These are phyloP conservation scores for Fusarium gaditjirri DNA, from an alignment of 2,329 filamentous ascomycete species.

Conservation along the genomic window DNA sequence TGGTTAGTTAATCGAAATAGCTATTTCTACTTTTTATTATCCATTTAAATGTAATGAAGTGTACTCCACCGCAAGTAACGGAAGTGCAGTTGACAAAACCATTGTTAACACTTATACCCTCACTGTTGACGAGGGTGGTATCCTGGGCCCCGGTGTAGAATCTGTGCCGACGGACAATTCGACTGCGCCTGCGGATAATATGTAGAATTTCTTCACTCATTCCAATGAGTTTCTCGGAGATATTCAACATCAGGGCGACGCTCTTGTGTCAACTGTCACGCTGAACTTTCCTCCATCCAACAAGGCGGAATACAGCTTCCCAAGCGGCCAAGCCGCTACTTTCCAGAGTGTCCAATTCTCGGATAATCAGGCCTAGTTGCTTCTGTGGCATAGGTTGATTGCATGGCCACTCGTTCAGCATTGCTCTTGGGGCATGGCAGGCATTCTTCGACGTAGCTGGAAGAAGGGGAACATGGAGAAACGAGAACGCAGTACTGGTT, in stretches of 20 bases:
- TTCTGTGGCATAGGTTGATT: background rate
- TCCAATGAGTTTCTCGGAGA: fast-evolving
- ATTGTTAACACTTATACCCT: background rate
- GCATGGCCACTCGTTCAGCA: fast-evolving
- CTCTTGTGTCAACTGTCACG: fast-evolving
- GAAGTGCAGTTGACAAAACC: background rate
- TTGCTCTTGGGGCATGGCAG: fast-evolving
- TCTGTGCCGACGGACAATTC: background rate
- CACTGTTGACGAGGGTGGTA: background rate
- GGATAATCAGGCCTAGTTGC: background rate
- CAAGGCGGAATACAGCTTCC: background rate
- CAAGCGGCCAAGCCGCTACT: background rate
- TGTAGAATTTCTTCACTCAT: background rate
- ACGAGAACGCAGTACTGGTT: too few relatives aligned
- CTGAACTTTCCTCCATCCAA: background rate
- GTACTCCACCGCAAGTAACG: fast-evolving
- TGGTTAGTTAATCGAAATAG: too few relatives aligned
- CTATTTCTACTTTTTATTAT: too few relatives aligned
- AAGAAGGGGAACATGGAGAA: too few relatives aligned
- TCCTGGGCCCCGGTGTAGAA: fast-evolving
- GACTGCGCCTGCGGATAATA: fast-evolving
- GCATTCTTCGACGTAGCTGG: fast-evolving
- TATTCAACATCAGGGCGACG: fast-evolving
- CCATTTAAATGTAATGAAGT: too few relatives aligned
- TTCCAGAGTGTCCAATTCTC: background rate